Evolutionary conservation across 2,329 filamentous ascomycete species (phyloP), one percentile per base, ranked within the genome.

Genomic region (Calonectria ilicicola): DNA sequence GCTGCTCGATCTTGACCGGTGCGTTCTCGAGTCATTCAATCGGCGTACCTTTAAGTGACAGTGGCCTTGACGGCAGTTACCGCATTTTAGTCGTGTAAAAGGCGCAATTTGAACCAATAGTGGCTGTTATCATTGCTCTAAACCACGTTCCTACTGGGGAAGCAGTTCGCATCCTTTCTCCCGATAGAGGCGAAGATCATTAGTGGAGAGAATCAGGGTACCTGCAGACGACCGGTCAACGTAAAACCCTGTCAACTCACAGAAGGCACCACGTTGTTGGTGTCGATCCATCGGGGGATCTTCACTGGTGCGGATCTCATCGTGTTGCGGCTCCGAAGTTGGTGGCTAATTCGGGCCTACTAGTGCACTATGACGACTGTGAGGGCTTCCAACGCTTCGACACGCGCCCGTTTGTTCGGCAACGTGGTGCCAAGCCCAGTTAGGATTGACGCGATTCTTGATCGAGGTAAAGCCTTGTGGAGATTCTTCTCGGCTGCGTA

Each of bases 281-380:
- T 19, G 53, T n/a, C 53, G 53, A 60, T 60, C 53, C 21, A 40
- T 60, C 32, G 53, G 32, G 32, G 53, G 53, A 60, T 60, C 53
- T 60, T 60, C 53, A 17, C 26, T 17, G 9, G n/a, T 60, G 53
- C 53, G 53, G 53, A 60, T 60, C 35, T 60, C 32, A 21, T 12
- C 53, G 12, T 40, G n/a, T 1, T 60, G 53, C 53, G 53, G 53
- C 38, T 60, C 53, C 53, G 53, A 60, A 26, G 32, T 40, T 60
- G 53, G 53, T 60, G 53, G 21, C n/a, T 40, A 14, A 60, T 21
- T 60, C 53, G 53, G 53, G 53, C 53, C 53, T 60, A 60, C 53
- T 60, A 53, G 0, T 19, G 27, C 53, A 35, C 32, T 19, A 60
- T 40, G 53, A 60, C 53, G 35, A 60, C 32, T 60, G n/a, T 32